phyloP scores from a whole-genome alignment of 2,329 filamentous ascomycete genomes.

The Exophiala aquamarina region DNA sequence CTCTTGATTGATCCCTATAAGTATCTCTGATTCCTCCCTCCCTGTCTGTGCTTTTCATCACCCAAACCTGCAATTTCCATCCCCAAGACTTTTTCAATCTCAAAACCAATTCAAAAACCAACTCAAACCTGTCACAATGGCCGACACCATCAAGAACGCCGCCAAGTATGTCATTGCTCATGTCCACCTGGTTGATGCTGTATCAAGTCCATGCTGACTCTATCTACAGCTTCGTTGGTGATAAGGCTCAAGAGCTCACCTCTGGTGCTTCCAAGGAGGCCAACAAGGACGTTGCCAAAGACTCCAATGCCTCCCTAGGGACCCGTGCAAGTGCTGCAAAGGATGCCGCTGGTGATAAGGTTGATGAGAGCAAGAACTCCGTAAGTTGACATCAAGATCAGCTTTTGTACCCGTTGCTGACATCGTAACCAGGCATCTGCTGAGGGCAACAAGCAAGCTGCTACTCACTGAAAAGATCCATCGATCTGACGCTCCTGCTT shows the following conservation, averaged over 20 bases:
- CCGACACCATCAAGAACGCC: slow-evolving; percentile 28
- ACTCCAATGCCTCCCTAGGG: slow-evolving; percentile 51
- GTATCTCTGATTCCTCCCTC: slow-evolving; percentile 12
- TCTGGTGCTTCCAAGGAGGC: slow-evolving; percentile 63
- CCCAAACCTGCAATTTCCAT: slow-evolving; percentile 4
- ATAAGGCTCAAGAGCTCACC: slow-evolving; percentile 59
- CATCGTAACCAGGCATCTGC: slow-evolving; percentile 27
- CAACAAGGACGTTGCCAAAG: slow-evolving; percentile 70
- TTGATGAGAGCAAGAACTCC: slow-evolving; percentile 54
- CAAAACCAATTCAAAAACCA: slow-evolving; percentile 13
- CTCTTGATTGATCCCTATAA: slow-evolving; percentile 12
- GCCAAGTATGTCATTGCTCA: slow-evolving; percentile 24
- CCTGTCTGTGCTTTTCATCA: slow-evolving; percentile 5
- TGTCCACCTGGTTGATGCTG: neutral
- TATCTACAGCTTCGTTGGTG: slow-evolving; percentile 68
- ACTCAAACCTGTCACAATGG: slow-evolving; percentile 22
- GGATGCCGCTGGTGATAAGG: slow-evolving; percentile 54
- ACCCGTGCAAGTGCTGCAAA: slow-evolving; percentile 57
- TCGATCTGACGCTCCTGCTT: too few relatives aligned
- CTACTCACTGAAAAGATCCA: slow-evolving; percentile 24
- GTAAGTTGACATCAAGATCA: slow-evolving; percentile 21
- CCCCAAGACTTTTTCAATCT: slow-evolving; percentile 5
- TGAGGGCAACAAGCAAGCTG: slow-evolving; percentile 28
- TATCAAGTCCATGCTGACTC: slow-evolving; percentile 38
- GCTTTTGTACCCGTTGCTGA: too few relatives aligned